Evolutionary conservation across 306 rosid genomes (phyloP).

Genomic region (Quercus dentata): DNA sequence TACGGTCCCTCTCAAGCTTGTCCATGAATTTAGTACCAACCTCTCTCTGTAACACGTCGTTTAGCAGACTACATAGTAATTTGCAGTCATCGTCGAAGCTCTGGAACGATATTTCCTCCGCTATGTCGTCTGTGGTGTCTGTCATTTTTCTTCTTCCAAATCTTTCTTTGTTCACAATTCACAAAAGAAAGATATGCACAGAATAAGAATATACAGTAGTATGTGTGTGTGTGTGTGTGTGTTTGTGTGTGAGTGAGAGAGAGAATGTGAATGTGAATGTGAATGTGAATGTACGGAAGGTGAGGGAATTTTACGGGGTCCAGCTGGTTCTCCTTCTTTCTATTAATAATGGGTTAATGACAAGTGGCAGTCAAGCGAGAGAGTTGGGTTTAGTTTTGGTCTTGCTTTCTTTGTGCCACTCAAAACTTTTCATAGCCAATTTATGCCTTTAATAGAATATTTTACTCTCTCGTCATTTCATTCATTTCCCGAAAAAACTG

Average conservation of each 20-base stretch:
- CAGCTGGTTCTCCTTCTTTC: background rate
- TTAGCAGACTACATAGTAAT: slow-evolving; percentile 73
- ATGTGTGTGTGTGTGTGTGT: background rate
- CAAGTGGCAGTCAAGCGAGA: slow-evolving; percentile 39
- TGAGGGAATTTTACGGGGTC: slow-evolving; percentile 5
- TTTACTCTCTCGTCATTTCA: too few species aligned
- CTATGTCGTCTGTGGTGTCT: slow-evolving; percentile 89
- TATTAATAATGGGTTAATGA: background rate
- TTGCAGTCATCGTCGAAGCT: slow-evolving; percentile 82
- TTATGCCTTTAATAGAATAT: too few species aligned
- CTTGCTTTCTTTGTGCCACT: background rate
- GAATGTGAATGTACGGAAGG: background rate
- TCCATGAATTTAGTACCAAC: slow-evolving; percentile 57
- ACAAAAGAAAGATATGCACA: background rate
- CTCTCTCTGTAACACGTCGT: slow-evolving; percentile 80
- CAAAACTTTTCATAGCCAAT: background rate
- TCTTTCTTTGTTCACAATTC: background rate
- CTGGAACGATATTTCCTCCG: slow-evolving; percentile 93
- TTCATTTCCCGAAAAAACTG: too few species aligned
- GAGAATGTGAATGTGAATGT: background rate
- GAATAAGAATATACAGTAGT: background rate
- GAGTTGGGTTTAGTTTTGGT: slow-evolving; percentile 7
- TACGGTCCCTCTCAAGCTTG: slow-evolving; percentile 66
- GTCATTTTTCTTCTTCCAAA: slow-evolving; percentile 46
- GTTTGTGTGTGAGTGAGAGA: too few species aligned